Evolutionary conservation across 805 yeast species (phyloP).

Genomic region (Groenewaldozyma salmanticensis): DNA sequence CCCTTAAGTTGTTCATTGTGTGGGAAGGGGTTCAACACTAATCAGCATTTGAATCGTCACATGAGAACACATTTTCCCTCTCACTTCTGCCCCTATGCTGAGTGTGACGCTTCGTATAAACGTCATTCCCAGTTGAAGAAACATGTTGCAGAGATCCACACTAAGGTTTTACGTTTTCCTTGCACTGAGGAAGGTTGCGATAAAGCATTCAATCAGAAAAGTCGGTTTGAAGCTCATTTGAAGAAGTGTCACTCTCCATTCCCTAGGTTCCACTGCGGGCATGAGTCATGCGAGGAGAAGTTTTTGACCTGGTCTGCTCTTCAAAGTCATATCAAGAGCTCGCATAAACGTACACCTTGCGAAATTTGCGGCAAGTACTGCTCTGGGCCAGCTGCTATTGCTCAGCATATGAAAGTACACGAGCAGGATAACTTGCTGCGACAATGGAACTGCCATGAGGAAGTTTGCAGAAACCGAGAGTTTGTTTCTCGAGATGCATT

Average conservation of each 20-base stretch:
- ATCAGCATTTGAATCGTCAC: constrained; percentile 77
- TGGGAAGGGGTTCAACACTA: constrained; percentile 70
- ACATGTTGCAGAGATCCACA: constrained; percentile 59
- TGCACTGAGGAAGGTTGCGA: constrained; percentile 56
- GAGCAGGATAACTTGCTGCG: constrained; percentile 42
- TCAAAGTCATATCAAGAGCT: constrained; percentile 58
- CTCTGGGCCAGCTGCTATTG: constrained; percentile 60
- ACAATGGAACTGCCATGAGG: constrained; percentile 58
- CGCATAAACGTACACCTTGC: constrained; percentile 65
- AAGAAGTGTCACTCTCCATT: constrained; percentile 46
- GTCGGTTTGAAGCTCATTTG: constrained; percentile 56
- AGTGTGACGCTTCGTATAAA: constrained; percentile 59
- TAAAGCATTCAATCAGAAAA: constrained; percentile 53
- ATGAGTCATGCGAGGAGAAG: constrained; percentile 17
- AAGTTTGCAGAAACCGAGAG: constrained; percentile 28
- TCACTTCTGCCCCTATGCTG: constrained; percentile 48
- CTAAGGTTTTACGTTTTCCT: constrained; percentile 30
- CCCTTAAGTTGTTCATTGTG: constrained; percentile 70
- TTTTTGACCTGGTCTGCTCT: constrained; percentile 33
- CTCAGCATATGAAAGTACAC: constrained; percentile 67
- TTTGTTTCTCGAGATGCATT: constrained; percentile 39
- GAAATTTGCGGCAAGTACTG: constrained; percentile 57
- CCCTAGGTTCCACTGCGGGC: constrained; percentile 22
- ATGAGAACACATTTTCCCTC: constrained; percentile 69
- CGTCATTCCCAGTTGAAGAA: constrained; percentile 68